Evolutionary conservation across 2,329 filamentous ascomycete genomes (phyloP).

Genomic region (Calonectria pauciramosa): DNA sequence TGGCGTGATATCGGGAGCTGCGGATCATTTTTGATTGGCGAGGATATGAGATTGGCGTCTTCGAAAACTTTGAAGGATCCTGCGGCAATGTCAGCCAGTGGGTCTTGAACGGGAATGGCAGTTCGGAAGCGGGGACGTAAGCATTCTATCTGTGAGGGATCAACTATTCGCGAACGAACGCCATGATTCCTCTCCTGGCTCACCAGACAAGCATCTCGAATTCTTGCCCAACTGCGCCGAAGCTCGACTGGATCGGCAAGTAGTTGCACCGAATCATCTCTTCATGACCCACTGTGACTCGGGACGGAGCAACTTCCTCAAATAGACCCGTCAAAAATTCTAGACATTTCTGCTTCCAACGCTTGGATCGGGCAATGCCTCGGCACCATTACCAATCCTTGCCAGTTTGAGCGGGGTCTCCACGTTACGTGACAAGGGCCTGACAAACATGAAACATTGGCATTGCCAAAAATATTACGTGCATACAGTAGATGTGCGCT

Average conservation of each 20-base stretch:
- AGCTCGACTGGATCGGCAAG: neutral
- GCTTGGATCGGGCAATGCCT: neutral
- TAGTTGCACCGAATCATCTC: neutral
- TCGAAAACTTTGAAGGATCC: neutral
- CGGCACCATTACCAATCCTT: neutral
- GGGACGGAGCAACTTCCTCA: neutral
- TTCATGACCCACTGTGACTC: neutral
- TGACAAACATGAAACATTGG: neutral
- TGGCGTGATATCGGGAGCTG: neutral
- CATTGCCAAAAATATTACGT: neutral
- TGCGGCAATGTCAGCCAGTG: neutral
- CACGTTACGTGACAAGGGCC: too few relatives aligned
- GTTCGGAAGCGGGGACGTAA: neutral
- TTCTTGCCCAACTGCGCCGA: neutral
- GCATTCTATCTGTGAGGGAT: neutral
- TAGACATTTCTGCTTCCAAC: neutral
- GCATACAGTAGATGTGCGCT: neutral
- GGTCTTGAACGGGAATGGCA: neutral
- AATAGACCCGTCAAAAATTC: neutral
- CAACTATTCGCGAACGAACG: neutral
- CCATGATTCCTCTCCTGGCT: neutral
- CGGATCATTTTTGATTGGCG: neutral
- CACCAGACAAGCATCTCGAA: neutral
- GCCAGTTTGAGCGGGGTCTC: neutral
- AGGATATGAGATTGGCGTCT: neutral